These are phyloP conservation scores for Beauveria varroae DNA, from an alignment of 2,329 filamentous ascomycete genomes.

Conservation along the genomic window DNA sequence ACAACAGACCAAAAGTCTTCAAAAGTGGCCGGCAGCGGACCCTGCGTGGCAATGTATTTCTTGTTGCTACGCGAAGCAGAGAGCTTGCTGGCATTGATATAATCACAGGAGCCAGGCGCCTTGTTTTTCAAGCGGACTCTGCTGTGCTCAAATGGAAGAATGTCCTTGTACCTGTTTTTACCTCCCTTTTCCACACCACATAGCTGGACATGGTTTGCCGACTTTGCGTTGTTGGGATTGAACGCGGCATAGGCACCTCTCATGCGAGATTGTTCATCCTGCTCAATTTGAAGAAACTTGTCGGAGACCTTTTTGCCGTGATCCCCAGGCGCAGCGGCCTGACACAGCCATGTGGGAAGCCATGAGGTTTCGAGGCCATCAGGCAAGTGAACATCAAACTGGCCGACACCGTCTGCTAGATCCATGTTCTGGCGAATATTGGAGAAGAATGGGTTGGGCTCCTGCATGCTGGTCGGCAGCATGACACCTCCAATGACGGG, in stretches of 20 bases:
- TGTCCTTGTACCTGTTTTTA: conserved; percentile 98
- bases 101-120: conserved; percentile 68
- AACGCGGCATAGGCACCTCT: conserved; percentile 59
- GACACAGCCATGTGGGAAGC: conserved; percentile 71
- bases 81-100: conserved; percentile 89
- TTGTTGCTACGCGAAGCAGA: conserved; percentile 77
- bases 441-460: conserved; percentile 82
- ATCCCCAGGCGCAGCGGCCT: conserved; percentile 58
- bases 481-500: conserved; percentile 86
- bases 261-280: conserved; percentile 86
- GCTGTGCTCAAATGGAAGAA: conserved; percentile 91
- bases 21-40: conserved; percentile 85
- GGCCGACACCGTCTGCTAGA: conserved; percentile 84
- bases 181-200: conserved; percentile 89
- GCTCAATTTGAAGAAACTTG: conserved; percentile 77
- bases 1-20: conserved; percentile 98
- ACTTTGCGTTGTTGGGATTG: conserved; percentile 28
- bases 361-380: conserved; percentile 36
- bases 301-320: conserved; percentile 75
- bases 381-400: conserved; percentile 53
- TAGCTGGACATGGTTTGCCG: conserved; percentile 52
- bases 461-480: conserved; percentile 62
- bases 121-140: conserved; percentile 71
- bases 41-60: conserved; percentile 91
- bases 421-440: conserved; percentile 98